Base-by-base conservation (phyloP, 2,329 filamentous ascomycete genomes). In the Fusarium acutatum region DNA sequence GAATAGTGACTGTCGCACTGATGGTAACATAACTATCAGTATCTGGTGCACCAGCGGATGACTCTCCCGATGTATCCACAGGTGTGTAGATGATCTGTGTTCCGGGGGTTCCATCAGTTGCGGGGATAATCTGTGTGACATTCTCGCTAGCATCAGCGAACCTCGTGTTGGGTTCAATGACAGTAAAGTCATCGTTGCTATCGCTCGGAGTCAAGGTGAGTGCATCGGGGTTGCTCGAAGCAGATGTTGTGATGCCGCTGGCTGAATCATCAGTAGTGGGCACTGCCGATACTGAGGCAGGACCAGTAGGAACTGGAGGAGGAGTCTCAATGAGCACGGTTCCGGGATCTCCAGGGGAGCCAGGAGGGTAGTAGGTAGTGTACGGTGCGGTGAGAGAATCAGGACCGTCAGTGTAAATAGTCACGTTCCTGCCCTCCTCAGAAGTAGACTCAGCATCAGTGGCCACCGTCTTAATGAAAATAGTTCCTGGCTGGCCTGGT, bases 71-170 rank as follows among this genome's bases (percentile, higher is more conserved):
- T n/a, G 58, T 60, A 12, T 69, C 59, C 20, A 71, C 30, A 6
- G 71, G 71, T 6, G 71, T 73, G 49, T 60, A 73, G 20, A 73
- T 73, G 10, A 73, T 61, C 20, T 73, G 58, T 7, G 70, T 73
- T 32, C 70, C 71, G 4, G 57, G 58, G 9, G 52, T 57, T 30
- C 70, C 67, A 37, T 67, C 58, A 3, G 66, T 60, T 7, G 70
- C 70, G 17, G 66, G 53, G 17, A 73, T 52, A 18, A 73, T 60
- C 20, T 71, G 57, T 7, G 71, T 73, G 22, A 73, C 30, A 20
- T 73, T 73, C 35, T 68, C 71, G 2, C 71, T 74, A 22, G 64
- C 67, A 43, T 44, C 71, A 9, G 62, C 61, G 37, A 64, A 73
- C 37, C 49, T 67, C 15, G 71, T 73, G 26, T 73, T 73, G 20